A percentile compares a stretch with the other conserved stretches of the same genome.
Evolutionary conservation across 768 basidiomycete species (phyloP).

Genomic region (Plicaturopsis crispa): DNA sequence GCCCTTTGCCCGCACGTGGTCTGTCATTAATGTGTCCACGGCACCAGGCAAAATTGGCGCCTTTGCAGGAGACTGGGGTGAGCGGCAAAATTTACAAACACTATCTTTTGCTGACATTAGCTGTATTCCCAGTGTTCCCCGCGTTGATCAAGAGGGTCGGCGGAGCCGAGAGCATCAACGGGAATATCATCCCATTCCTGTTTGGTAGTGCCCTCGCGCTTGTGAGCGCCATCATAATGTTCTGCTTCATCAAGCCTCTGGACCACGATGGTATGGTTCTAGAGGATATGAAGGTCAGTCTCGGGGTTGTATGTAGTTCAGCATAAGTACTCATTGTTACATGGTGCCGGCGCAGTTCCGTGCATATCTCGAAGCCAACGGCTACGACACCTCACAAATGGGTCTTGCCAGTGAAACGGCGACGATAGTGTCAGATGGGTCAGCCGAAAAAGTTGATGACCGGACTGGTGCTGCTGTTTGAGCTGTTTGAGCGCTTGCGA

Average conservation of each 20-base stretch:
- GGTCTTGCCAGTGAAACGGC: conserved; percentile 40
- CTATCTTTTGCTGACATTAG: too few relatives aligned
- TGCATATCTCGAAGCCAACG: conserved; percentile 68
- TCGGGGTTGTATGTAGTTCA: neutral
- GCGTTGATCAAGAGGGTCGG: conserved; percentile 67
- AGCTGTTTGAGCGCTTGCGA: too few relatives aligned
- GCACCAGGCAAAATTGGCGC: conserved; percentile 1
- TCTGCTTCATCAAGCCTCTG: conserved; percentile 69
- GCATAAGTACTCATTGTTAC: neutral
- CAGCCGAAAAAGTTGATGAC: too few relatives aligned
- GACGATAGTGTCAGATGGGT: too few relatives aligned
- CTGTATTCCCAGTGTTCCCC: conserved; percentile 52
- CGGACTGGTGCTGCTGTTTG: too few relatives aligned
- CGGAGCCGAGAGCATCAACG: conserved; percentile 38
- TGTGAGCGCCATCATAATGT: conserved; percentile 65
- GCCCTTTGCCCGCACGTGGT: conserved; percentile 79
- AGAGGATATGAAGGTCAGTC: conserved; percentile 59
- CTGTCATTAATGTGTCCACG: conserved; percentile 32
- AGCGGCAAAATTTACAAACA: conserved; percentile 49
- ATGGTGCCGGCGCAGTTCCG: conserved; percentile 51
- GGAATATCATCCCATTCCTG: conserved; percentile 89
- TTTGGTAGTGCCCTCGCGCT: conserved; percentile 77
- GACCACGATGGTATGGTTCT: conserved; percentile 70
- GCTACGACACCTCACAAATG: conserved; percentile 74
- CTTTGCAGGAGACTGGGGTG: conserved; percentile 42